Evolutionary conservation across 2,329 filamentous ascomycete genomes (phyloP).

Genomic region (Monosporascus sp.): DNA sequence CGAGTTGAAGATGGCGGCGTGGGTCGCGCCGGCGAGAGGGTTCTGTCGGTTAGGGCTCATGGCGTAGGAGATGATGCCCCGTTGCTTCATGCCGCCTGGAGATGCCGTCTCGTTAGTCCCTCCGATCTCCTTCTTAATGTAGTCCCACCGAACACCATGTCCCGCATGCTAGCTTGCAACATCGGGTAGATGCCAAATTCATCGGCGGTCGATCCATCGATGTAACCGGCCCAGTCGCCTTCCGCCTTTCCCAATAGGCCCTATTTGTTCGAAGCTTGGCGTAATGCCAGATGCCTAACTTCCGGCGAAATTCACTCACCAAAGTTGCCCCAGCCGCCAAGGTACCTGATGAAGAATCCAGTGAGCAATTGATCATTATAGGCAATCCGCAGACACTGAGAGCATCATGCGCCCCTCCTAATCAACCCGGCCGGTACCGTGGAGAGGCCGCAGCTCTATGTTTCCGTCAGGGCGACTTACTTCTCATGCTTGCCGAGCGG

Average conservation of each 20-base stretch:
- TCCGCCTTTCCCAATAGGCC: too few relatives aligned
- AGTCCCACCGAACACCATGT: not conserved
- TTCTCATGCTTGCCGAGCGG: slow-evolving; percentile 39
- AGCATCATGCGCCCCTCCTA: not conserved
- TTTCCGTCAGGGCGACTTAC: slow-evolving; percentile 29
- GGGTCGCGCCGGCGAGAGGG: slow-evolving; percentile 69
- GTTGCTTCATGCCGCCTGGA: slow-evolving; percentile 54
- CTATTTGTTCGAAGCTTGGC: too few relatives aligned
- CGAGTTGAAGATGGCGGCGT: slow-evolving; percentile 92
- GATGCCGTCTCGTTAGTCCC: slow-evolving; percentile 17
- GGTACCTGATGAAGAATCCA: slow-evolving; percentile 46
- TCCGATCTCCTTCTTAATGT: slow-evolving; percentile 5
- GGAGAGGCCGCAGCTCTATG: slow-evolving; percentile 27
- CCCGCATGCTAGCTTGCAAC: too few relatives aligned
- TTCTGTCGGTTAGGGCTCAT: slow-evolving; percentile 85
- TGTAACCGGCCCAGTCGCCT: too few relatives aligned
- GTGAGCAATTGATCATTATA: slow-evolving; percentile 14
- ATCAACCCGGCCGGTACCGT: not conserved
- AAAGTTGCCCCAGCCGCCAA: slow-evolving; percentile 70
- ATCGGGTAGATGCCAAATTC: too few relatives aligned
- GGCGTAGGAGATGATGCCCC: slow-evolving; percentile 64
- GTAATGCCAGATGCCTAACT: too few relatives aligned
- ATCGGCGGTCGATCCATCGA: too few relatives aligned
- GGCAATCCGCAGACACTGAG: not conserved
- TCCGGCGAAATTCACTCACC: slow-evolving; percentile 49